These are phyloP conservation scores for Speleostelium caveatum DNA, from an alignment of 78 protist genomes.

Conservation along the genomic window DNA sequence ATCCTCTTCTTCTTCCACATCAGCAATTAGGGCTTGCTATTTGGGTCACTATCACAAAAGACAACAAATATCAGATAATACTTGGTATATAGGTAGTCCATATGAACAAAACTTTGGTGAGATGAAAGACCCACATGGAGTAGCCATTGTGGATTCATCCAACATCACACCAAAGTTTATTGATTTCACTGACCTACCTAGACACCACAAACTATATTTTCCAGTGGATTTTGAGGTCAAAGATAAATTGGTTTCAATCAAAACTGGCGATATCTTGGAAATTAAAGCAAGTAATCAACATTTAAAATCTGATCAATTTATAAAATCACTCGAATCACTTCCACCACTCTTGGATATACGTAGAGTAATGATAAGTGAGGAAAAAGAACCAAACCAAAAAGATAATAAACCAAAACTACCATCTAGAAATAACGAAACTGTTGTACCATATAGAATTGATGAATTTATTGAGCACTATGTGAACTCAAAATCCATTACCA, in stretches of 20 bases:
- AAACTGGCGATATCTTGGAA: constrained; percentile 39
- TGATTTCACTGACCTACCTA: constrained; percentile 35
- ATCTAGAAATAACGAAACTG: background rate
- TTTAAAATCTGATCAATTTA: constrained; percentile 26
- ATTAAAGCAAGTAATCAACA: constrained; percentile 32
- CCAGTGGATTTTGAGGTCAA: constrained; percentile 12
- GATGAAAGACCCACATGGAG: constrained; percentile 76
- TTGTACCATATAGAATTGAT: constrained; percentile 10
- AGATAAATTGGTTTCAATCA: background rate
- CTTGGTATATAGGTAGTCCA: constrained; percentile 79
- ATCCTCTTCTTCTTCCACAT: too few relatives aligned
- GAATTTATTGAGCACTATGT: constrained; percentile 53
- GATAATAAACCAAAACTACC: background rate
- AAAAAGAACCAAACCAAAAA: background rate
- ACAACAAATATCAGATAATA: constrained; percentile 25
- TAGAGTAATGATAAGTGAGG: constrained; percentile 34
- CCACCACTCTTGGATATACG: constrained; percentile 31
- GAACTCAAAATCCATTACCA: background rate
- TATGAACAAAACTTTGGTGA: constrained; percentile 76
- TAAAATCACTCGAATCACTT: constrained; percentile 8
- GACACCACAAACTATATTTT: constrained; percentile 27
- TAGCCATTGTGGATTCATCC: constrained; percentile 31
- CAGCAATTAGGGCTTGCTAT: constrained; percentile 30
- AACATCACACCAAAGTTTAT: constrained; percentile 34
- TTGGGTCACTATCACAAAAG: constrained; percentile 67